Base-by-base conservation (phyloP, 352 stramenopile species). In the Pythium chondricola region DNA sequence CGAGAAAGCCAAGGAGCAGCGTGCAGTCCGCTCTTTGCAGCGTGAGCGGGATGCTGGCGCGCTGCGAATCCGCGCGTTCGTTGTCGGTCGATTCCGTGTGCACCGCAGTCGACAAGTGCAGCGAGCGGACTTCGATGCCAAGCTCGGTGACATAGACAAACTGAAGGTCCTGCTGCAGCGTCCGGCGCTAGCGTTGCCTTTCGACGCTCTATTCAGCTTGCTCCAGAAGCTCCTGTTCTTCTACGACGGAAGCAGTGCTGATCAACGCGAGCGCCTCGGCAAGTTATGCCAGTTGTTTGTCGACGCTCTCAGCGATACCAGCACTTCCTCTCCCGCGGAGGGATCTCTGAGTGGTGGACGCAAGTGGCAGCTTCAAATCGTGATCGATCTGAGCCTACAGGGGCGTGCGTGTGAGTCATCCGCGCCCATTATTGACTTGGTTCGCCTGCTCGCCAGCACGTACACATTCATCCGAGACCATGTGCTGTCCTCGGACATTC, bases 91-190 rank as follows among this genome's bases (percentile, higher is more conserved):
- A n/a, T 21, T 68, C n/a, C 49, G 41, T 21, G 58, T 67, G 52
- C 44, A 39, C 10, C 39, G 17, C 0, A 27, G 24, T 11, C n/a
- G 44, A 8, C 16, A 32, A 4, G 29, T 14, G 3, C 25, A 49
- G 10, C 65, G 64, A 17, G 48, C 40, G 10, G 69, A 81, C n/a
- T 65, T 83, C 17, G 62, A 75, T 41, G 58, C 71, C 36, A 88
- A 88, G 51, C 16, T 79, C 36, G 61, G 52, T 2, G 77, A 88
- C 50, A 75, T 88, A 29, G 42, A 48, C 18, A 67, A 65, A 1
- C 62, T 88, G 14, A 74, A 85, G 60, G 32, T 22, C 8, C 54
- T 88, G 56, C 48, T 88, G 38, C 73, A 85, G 62, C 60, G 70
- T 2, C 56, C 60, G 13, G 44, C 42, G 18, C 71, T 85, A 61